Base-by-base conservation (phyloP, 345 rosid genomes). In the Pseudoturritis turrita region DNA sequence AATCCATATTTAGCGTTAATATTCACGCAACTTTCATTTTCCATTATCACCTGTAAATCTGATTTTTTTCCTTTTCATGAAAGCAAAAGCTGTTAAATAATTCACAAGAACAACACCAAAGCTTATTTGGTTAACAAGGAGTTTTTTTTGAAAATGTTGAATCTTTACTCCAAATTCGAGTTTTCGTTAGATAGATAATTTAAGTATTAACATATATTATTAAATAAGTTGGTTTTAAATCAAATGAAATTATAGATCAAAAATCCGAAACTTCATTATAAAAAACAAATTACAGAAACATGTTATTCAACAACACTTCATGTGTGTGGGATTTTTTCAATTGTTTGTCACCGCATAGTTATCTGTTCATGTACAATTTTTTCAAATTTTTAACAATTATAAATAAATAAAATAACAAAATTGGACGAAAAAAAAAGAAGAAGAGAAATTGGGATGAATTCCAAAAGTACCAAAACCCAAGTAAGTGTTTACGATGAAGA, bases 401-500 rank as follows among this genome's bases (percentile, higher is more conserved):
- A 54, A 6, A 11, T 4, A 10, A n/a, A 33, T 58, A 10, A 10
- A n/a, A 33, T 58, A 58, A 58, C 15, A 40, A 17, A 21, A 19
- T 13, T 10, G 35, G 22, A 18, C 2, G 37, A 3, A 18, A 41
- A 54, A n/a, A n/a, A 25, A 23, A 23, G 12, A 11, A 66, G 18
- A 17, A 19, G 44, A 28, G 11, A 58, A 70, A 39, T 14, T 28
- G 23, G 22, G 45, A 52, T 40, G 0, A 62, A 43, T 15, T 52
- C 28, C 11, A 53, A 53, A 54, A 29, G 22, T 46, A 72, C 31
- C 25, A 40, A 51, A 43, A 31, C 17, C 29, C 4, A 15, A 57
- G 58, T 58, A 49, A 47, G 52, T 41, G 53, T 50, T 40, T 51
- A 44, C 47, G 57, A 63, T 22, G 76, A 39, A 37, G 21, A 56